Conservation (phyloP, 164 flowering plant genomes). For the Houttuynia cordata region DNA sequence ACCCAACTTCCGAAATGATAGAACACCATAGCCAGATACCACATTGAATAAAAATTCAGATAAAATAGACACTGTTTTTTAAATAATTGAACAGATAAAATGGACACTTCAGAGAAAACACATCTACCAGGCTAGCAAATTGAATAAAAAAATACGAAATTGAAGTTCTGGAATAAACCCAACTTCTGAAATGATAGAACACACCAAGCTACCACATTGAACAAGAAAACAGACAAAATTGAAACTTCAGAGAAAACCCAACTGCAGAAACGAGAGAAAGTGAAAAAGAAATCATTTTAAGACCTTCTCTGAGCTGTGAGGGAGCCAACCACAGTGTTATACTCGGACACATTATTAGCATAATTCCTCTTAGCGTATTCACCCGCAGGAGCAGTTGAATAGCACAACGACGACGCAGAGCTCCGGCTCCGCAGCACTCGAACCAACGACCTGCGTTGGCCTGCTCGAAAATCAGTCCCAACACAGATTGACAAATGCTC, state of each 20-base stretch:
- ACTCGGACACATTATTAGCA: conserved; percentile 69
- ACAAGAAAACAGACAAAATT: too few relatives aligned
- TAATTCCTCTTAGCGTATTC: conserved; percentile 52
- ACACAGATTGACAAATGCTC: too few relatives aligned
- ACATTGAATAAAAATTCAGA: too few relatives aligned
- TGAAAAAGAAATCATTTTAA: neutral
- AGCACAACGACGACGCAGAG: conserved; percentile 13
- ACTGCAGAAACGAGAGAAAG: neutral
- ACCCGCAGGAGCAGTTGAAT: conserved; percentile 23
- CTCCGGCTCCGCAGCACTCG: conserved; percentile 28
- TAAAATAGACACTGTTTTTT: too few relatives aligned
- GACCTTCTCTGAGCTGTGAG: conserved; percentile 58
- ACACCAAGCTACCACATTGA: too few relatives aligned
- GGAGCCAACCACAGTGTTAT: conserved; percentile 68
- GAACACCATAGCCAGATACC: too few relatives aligned
- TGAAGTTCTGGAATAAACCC: too few relatives aligned
- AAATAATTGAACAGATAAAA: too few relatives aligned
- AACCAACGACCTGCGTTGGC: conserved; percentile 18
- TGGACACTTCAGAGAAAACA: too few relatives aligned
- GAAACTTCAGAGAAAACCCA: neutral
- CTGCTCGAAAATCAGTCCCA: conserved; percentile 10
- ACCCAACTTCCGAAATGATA: neutral
- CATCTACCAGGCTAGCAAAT: too few relatives aligned
- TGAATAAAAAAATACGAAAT: too few relatives aligned
- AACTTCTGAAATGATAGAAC: too few relatives aligned